These are phyloP conservation scores for Kandelia obovata DNA, from an alignment of 345 rosid genomes.

Conservation along the genomic window DNA sequence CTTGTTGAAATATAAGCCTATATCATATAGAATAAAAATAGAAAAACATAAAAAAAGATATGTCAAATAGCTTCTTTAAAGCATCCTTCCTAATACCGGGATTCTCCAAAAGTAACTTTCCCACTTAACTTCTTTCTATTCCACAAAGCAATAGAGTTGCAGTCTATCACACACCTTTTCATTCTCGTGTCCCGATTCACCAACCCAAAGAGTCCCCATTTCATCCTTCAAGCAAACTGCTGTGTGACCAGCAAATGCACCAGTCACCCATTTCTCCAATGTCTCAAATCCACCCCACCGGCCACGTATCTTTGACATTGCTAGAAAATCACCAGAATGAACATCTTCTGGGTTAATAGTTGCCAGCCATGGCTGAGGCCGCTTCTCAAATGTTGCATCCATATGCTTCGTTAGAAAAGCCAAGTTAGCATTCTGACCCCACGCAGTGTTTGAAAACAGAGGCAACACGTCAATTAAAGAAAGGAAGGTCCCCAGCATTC, in stretches of 20 bases:
- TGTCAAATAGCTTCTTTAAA: too few relatives aligned
- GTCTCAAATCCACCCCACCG: constrained; percentile 99
- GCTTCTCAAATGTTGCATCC: constrained; percentile 87
- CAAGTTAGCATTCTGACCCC: constrained; percentile 93
- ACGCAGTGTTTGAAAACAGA: constrained; percentile 74
- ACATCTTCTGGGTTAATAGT: constrained; percentile 71
- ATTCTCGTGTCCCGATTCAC: constrained; percentile 98
- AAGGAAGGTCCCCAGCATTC: constrained; percentile 88
- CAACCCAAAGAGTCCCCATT: constrained; percentile 93
- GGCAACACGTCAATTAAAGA: constrained; percentile 86
- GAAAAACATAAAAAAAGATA: too few relatives aligned
- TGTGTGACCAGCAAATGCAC: constrained; percentile 98
- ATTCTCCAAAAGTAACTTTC: too few relatives aligned
- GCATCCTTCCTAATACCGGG: too few relatives aligned
- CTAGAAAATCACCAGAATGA: constrained; percentile 88
- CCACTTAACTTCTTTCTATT: neutral
- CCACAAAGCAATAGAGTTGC: neutral
- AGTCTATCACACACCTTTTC: constrained; percentile 56
- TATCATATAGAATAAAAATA: too few relatives aligned
- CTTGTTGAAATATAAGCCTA: too few relatives aligned
- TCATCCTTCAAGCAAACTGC: constrained; percentile 97
- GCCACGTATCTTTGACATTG: constrained; percentile 88
- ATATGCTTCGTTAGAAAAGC: constrained; percentile 80
- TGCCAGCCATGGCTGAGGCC: constrained; percentile 71
- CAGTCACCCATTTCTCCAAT: constrained; percentile 97